Percentiles rank a stretch among this genome's conserved stretches.
These are phyloP conservation scores for Penicillium italicum DNA, from an alignment of 2,329 filamentous ascomycete species.

Conservation along the genomic window DNA sequence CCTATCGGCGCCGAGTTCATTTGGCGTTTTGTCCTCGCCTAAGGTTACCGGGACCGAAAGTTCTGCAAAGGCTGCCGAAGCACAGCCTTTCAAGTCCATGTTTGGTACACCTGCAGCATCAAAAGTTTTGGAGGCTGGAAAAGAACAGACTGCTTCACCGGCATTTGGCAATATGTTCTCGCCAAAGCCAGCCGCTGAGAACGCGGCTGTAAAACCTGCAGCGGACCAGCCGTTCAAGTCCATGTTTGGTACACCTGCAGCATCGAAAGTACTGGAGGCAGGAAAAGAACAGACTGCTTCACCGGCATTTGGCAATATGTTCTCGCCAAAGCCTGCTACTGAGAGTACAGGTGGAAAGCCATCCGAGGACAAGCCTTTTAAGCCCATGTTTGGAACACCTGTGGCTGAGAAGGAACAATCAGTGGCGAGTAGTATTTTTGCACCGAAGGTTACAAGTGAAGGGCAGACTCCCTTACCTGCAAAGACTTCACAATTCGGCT, in stretches of 20 bases:
- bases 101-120: slow-evolving; percentile 3
- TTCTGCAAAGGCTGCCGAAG: background rate
- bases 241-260: slow-evolving; percentile 3
- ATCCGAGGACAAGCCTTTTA: background rate
- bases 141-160: background rate
- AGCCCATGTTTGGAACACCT: slow-evolving; percentile 2
- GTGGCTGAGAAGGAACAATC: slow-evolving; percentile 1
- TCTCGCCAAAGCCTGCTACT: slow-evolving; percentile 2
- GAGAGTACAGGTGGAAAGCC: slow-evolving; percentile 1
- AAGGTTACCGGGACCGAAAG: slow-evolving; percentile 2
- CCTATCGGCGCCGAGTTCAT: background rate
- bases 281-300: background rate
- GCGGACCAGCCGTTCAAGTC: slow-evolving; percentile 1
- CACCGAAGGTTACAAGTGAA: slow-evolving; percentile 4
- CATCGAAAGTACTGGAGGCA: background rate
- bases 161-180: slow-evolving; percentile 7
- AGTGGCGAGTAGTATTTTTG: slow-evolving; percentile 3
- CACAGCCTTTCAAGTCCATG: background rate
- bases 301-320: slow-evolving; percentile 6
- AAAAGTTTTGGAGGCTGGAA: background rate
- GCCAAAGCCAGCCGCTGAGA: slow-evolving; percentile 1
- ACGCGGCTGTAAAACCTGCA: background rate
- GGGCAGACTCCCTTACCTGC: slow-evolving; percentile 8
- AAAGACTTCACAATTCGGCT: slow-evolving; percentile 10
- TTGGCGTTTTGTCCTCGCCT: background rate